Evolutionary conservation across 345 rosid species (phyloP).

Genomic region (Draba incana): DNA sequence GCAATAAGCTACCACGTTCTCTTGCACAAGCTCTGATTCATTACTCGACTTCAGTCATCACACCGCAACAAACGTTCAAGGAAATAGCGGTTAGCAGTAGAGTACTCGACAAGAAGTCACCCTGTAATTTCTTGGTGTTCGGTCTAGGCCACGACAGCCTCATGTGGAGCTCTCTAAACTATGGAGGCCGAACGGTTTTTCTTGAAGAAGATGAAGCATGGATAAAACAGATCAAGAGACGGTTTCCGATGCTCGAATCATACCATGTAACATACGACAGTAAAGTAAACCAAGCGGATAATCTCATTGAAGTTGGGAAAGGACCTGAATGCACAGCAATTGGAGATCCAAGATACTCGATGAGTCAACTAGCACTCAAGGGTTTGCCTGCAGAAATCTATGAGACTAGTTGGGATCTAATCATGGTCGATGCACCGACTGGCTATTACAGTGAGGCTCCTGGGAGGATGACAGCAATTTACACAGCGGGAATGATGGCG

Average conservation of each 20-base stretch:
- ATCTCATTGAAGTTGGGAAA: conserved; percentile 68
- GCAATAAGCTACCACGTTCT: conserved; percentile 62
- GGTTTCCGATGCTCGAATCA: conserved; percentile 69
- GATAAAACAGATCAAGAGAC: conserved; percentile 68
- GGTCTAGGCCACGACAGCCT: conserved; percentile 92
- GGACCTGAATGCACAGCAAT: conserved; percentile 74
- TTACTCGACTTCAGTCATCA: conserved; percentile 80
- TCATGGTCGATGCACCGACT: conserved; percentile 90
- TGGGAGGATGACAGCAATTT: conserved; percentile 85
- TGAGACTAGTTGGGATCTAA: conserved; percentile 73
- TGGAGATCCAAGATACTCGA: conserved; percentile 67
- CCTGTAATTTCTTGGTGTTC: conserved; percentile 91
- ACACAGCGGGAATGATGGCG: conserved; percentile 90
- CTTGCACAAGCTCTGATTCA: conserved; percentile 74
- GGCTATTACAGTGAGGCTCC: conserved; percentile 85
- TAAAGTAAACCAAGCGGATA: conserved; percentile 71
- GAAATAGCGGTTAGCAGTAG: conserved; percentile 68
- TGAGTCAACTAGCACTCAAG: conserved; percentile 83
- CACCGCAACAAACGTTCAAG: conserved; percentile 79
- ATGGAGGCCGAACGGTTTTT: conserved; percentile 83
- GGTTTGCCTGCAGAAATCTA: conserved; percentile 82
- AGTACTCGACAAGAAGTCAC: conserved; percentile 65
- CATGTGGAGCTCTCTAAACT: conserved; percentile 89
- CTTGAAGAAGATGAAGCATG: conserved; percentile 89
- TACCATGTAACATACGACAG: conserved; percentile 78